Base-by-base conservation (phyloP, 2,329 filamentous ascomycete genomes). In the Fusarium foetens region DNA sequence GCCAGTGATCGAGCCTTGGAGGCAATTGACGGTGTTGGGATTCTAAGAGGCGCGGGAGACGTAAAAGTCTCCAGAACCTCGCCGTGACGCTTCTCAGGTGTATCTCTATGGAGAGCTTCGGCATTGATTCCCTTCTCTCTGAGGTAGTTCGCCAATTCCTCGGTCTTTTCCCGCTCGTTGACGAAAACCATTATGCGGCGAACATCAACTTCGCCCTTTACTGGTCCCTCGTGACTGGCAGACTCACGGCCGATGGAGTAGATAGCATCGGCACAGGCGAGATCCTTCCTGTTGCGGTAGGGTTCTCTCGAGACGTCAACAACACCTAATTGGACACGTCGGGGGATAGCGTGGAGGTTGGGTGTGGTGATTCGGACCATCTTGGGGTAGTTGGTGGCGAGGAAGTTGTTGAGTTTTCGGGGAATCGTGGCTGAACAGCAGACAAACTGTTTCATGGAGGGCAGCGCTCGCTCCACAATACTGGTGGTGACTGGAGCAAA, bases 381-480 rank as follows among this genome's bases (percentile, higher is more conserved):
- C 75, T 93, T 87, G 1, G 96, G 95, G 81, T 95, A 98, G 71
- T 91, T 91, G 69, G 90, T 89, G 58, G 90, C 89, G n/a, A 99
- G 88, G 80, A 93, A 94, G 73, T 89, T 91, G 84, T 99, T 96
- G 23, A 99, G 88, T 75, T 93, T 93, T 72, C 92, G 90, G 4
- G 97, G 96, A 69, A 99, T 98, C 9, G 96, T 99, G 57, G 96
- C 96, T 7, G 95, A 98, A 85, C 96, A 99, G 72, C 98, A 89
- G 51, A 99, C 87, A 29, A 99, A 87, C 79, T 97, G 93, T 78
- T 94, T 90, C 51, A 98, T 84, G 1, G 94, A 96, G 0, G 95
- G 94, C 11, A 90, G 88, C 3, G 92, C 89, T 65, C 93, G 92
- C 77, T 97, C 93, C 71, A 99, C 88, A 73, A 99, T 93, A 61